Percentiles rank a stretch among this genome's conserved stretches.
Evolutionary conservation across 1,284 basidiomycete species (phyloP).

Genomic region (Melampsora larici-populina): DNA sequence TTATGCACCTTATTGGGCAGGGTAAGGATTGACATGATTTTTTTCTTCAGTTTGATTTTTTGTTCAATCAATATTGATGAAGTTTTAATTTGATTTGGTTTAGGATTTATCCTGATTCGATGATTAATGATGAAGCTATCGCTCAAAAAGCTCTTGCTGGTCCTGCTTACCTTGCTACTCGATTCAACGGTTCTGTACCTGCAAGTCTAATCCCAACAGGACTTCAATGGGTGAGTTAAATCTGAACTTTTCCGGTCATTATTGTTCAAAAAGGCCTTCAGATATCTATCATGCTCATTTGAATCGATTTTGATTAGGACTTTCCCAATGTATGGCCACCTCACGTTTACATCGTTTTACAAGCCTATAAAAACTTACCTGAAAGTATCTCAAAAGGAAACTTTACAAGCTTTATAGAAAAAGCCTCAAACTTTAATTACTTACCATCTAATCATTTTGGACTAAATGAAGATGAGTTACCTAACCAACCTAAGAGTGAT

Average conservation of each 20-base stretch:
- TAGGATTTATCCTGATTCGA: constrained; percentile 70
- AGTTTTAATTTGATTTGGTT: background rate
- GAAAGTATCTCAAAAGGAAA: constrained; percentile 63
- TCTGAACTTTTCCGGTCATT: too few species aligned
- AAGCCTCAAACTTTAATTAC: constrained; percentile 64
- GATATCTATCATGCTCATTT: too few species aligned
- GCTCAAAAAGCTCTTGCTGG: constrained; percentile 65
- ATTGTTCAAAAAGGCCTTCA: too few species aligned
- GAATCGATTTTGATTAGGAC: constrained; percentile 48
- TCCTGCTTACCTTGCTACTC: constrained; percentile 65
- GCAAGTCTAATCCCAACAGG: constrained; percentile 72
- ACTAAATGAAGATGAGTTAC: constrained; percentile 65
- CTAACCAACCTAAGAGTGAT: constrained; percentile 61
- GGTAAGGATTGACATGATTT: background rate
- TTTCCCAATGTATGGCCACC: constrained; percentile 65
- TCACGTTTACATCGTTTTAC: constrained; percentile 64
- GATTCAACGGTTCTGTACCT: constrained; percentile 77
- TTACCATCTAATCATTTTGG: constrained; percentile 73
- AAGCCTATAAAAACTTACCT: constrained; percentile 71
- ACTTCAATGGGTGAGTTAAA: constrained; percentile 64
- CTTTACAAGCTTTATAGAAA: constrained; percentile 59
- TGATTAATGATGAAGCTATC: constrained; percentile 59
- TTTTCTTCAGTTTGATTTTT: background rate
- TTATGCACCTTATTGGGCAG: constrained; percentile 82
- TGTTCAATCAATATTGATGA: background rate